Evolutionary conservation across 257 asterid genomes (phyloP).

Genomic region (Gentiana dahurica): DNA sequence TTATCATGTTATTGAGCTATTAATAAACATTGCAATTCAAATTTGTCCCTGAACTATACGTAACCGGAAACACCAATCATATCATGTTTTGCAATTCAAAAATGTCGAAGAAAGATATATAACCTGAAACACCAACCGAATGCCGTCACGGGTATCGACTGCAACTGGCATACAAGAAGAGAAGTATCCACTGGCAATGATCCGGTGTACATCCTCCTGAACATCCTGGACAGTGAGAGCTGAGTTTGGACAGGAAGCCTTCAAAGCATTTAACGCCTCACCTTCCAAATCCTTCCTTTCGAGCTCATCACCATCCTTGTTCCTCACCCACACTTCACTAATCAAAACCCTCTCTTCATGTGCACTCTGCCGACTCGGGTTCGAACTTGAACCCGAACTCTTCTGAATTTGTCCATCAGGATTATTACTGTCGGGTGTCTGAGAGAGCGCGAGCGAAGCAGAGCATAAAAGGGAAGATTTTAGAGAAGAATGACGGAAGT

Average conservation of each 20-base stretch:
- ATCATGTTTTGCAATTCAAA: no score
- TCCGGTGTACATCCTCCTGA: constrained; percentile 92
- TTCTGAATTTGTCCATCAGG: constrained; percentile 23
- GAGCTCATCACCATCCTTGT: constrained; percentile 89
- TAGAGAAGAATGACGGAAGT: constrained; percentile 14
- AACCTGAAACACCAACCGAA: constrained; percentile 91
- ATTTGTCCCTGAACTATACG: no score
- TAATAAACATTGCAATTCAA: no score
- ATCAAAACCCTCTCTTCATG: constrained; percentile 89
- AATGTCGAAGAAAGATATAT: background rate
- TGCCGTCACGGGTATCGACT: constrained; percentile 92
- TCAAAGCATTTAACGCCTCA: constrained; percentile 75
- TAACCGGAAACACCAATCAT: no score
- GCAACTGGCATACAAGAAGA: constrained; percentile 94
- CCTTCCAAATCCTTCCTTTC: constrained; percentile 85
- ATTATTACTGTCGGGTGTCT: constrained; percentile 13
- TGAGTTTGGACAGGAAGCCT: constrained; percentile 80
- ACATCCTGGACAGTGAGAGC: constrained; percentile 91
- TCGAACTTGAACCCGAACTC: constrained; percentile 27
- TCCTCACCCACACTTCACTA: constrained; percentile 85
- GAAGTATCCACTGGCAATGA: constrained; percentile 83
- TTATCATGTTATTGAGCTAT: no score
- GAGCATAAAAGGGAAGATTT: constrained; percentile 51
- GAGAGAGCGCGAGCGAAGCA: constrained; percentile 40
- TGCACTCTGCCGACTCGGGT: constrained; percentile 20